Conservation (phyloP, 352 stramenopile genomes). For the Pythium phragmitis region DNA sequence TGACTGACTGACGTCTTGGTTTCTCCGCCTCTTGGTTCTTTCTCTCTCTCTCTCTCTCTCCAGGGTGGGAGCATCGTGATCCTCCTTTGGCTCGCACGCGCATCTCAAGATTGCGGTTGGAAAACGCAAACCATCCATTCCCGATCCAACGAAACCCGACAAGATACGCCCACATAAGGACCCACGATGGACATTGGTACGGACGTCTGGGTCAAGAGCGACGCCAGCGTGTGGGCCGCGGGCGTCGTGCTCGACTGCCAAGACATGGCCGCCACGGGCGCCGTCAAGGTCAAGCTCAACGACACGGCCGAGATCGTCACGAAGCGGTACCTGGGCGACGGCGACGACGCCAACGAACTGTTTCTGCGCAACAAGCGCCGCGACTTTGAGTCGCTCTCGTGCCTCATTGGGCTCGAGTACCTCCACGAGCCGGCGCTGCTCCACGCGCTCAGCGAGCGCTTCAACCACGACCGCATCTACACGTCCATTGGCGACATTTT, state of each 20-base stretch:
- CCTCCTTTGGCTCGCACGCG: too few species aligned
- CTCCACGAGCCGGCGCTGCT: constrained; percentile 83
- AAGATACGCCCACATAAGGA: background rate
- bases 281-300: constrained; percentile 48
- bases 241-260: constrained; percentile 74
- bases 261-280: constrained; percentile 33
- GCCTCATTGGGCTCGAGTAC: constrained; percentile 79
- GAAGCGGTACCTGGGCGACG: constrained; percentile 32
- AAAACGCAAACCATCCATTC: background rate
- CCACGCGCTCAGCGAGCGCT: constrained; percentile 77
- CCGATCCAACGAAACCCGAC: background rate
- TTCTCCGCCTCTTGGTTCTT: background rate
- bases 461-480: constrained; percentile 78
- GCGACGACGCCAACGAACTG: constrained; percentile 45
- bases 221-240: constrained; percentile 58
- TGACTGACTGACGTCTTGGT: constrained; percentile 14
- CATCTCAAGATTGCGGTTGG: background rate
- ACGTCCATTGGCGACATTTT: constrained; percentile 87
- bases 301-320: constrained; percentile 44
- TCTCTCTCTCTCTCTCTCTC: background rate
- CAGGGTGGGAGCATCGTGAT: too few species aligned
- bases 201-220: constrained; percentile 77
- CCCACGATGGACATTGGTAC: constrained; percentile 81
- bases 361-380: constrained; percentile 66
- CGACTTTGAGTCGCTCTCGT: constrained; percentile 53